These are phyloP conservation scores for Diaporthe sp. DNA, from an alignment of 2,329 filamentous ascomycete genomes.

Conservation along the genomic window DNA sequence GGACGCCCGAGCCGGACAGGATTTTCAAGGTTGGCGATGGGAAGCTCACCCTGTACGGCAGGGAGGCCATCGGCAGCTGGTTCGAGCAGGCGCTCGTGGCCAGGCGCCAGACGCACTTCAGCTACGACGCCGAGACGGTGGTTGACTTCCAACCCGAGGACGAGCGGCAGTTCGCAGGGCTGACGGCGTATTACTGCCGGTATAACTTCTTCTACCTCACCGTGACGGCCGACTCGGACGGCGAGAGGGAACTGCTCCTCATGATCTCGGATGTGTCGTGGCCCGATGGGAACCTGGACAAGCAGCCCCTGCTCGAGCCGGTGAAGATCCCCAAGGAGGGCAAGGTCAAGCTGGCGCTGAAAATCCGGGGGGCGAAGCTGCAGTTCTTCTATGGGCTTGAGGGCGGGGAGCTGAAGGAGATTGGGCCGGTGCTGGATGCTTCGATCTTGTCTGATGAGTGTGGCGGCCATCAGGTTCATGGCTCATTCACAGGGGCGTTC, in stretches of 20 bases:
- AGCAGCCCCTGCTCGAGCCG: constrained; percentile 56
- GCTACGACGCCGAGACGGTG: constrained; percentile 70
- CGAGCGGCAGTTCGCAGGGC: constrained; percentile 72
- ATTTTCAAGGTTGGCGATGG: constrained; percentile 59
- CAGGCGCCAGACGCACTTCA: constrained; percentile 70
- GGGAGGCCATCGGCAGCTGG: constrained; percentile 69
- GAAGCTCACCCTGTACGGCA: constrained; percentile 62
- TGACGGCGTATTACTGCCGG: constrained; percentile 74
- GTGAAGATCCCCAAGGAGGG: constrained; percentile 67
- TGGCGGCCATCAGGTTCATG: constrained; percentile 71
- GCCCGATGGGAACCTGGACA: constrained; percentile 62
- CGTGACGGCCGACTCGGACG: constrained; percentile 68
- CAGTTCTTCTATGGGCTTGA: constrained; percentile 71
- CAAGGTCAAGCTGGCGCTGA: constrained; percentile 65
- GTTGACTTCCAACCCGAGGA: constrained; percentile 68
- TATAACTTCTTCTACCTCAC: constrained; percentile 76
- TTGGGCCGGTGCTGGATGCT: constrained; percentile 70
- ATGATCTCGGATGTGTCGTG: constrained; percentile 69
- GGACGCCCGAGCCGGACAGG: constrained; percentile 67
- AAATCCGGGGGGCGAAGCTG: constrained; percentile 63
- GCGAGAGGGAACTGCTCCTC: constrained; percentile 70
- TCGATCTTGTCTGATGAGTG: constrained; percentile 74
- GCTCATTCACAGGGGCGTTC: constrained; percentile 75
- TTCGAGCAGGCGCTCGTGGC: constrained; percentile 71
- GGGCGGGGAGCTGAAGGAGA: constrained; percentile 57